Evolutionary conservation across 148 eudicot species (phyloP), one percentile per base, ranked within the genome.

Genomic region (Euryodendron excelsum): DNA sequence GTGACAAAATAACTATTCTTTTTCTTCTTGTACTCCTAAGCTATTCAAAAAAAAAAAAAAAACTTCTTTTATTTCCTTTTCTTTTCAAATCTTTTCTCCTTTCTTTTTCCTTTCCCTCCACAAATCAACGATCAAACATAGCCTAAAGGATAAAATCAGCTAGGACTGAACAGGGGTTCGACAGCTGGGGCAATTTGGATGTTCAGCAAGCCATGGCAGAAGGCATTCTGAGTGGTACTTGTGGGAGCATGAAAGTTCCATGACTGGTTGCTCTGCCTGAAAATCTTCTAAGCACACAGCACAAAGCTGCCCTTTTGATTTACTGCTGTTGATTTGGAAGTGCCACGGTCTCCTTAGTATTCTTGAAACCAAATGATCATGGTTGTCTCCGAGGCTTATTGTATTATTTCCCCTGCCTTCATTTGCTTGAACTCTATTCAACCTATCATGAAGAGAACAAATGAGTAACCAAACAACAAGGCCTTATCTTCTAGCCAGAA

Each of bases 141-240:
- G 7, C 3, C 7, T 39, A 39, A 39, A 39, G 44, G 7, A 39
- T 3, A 39, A 39, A 39, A 39, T 7, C 3, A 39, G 44, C 44
- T 39, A 39, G 55, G 55, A 55, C 7, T 10, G 33, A 27, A 60
- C 15, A 9, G 64, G 33, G 14, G 64, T 60, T 27, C 64, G 64
- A 14, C 64, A 60, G 64, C 64, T 23, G 64, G 64, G 64, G 33
- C 64, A 60, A 27, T 27, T 60, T 5, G 64, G 64, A 27, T 60
- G 64, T 8, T 25, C 64, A 3, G 17, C 64, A 1, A 60, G 64
- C 64, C 64, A 60, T 60, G 64, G 64, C 41, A 63, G 39, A 10
- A 76, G 71, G 30, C 78, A 76, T 4, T 64, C 39, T 6, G 78
- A 76, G 45, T 76, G 78, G 71, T 63, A 76, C 60, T 62, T 76